Conservation (phyloP, 768 basidiomycete species). For the Pisolithus marmoratus region DNA sequence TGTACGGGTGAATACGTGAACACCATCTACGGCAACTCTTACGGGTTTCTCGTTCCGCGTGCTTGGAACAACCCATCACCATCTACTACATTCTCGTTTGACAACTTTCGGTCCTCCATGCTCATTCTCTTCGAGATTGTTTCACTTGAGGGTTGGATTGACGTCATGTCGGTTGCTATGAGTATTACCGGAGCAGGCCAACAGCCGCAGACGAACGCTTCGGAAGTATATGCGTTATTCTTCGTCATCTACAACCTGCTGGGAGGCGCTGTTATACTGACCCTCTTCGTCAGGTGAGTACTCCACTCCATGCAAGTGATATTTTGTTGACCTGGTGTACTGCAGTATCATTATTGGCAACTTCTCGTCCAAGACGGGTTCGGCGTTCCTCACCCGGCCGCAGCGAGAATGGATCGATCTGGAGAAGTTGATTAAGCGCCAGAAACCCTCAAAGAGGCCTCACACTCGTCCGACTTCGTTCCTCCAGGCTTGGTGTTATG, state of each 20-base stretch:
- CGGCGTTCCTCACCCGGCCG: conserved; percentile 77
- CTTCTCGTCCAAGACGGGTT: conserved; percentile 82
- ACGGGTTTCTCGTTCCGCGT: conserved; percentile 72
- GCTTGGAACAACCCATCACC: conserved; percentile 87
- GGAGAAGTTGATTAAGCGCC: conserved; percentile 80
- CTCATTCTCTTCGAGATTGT: conserved; percentile 96
- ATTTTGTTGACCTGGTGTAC: conserved; percentile 12
- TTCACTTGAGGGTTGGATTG: conserved; percentile 95
- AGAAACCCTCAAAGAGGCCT: conserved; percentile 82
- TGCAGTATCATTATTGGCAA: conserved; percentile 93
- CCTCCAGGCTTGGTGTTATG: conserved; percentile 82
- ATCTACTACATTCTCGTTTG: conserved; percentile 84
- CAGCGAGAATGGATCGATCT: conserved; percentile 95
- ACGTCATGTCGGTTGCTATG: conserved; percentile 80
- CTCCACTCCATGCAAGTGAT: not conserved
- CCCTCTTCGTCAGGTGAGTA: conserved; percentile 81
- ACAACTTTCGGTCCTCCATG: conserved; percentile 75
- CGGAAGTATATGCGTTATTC: conserved; percentile 83
- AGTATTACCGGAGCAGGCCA: conserved; percentile 62
- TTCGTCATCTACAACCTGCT: conserved; percentile 89
- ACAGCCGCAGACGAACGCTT: conserved; percentile 68
- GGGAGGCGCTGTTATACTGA: conserved; percentile 85
- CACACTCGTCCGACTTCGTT: conserved; percentile 45
- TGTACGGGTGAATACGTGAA: conserved; percentile 75
- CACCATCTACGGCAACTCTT: conserved; percentile 53